These are phyloP conservation scores for Paramecium sonneborni DNA, from an alignment of 73 alveolate genomes.

Conservation along the genomic window DNA sequence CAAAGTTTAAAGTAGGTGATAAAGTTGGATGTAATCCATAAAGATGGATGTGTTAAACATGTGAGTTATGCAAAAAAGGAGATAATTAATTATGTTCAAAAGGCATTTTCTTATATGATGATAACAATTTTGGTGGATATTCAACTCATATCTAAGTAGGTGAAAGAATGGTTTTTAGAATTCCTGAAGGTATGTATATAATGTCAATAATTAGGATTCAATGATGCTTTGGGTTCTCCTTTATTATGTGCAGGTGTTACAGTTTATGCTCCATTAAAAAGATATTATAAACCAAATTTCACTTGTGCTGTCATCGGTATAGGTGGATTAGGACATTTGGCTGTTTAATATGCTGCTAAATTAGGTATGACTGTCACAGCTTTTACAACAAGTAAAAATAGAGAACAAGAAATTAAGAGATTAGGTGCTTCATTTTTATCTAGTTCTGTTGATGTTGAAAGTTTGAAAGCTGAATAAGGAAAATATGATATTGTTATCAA, in stretches of 20 bases:
- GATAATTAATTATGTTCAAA: constrained; percentile 63
- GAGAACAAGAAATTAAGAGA: constrained; percentile 64
- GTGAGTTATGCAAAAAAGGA: constrained; percentile 67
- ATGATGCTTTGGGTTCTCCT: constrained; percentile 66
- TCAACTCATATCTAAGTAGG: constrained; percentile 70
- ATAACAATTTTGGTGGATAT: constrained; percentile 75
- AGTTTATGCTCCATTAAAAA: constrained; percentile 69
- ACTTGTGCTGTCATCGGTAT: constrained; percentile 72
- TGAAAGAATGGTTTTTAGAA: constrained; percentile 65
- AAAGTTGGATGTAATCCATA: constrained; percentile 76
- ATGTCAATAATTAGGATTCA: background rate
- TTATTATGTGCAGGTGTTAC: constrained; percentile 77
- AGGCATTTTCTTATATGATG: constrained; percentile 58
- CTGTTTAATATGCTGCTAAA: constrained; percentile 71
- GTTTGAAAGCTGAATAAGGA: background rate
- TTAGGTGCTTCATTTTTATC: constrained; percentile 71
- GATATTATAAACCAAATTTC: constrained; percentile 60
- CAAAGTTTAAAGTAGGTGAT: constrained; percentile 70
- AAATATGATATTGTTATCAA: constrained; percentile 39
- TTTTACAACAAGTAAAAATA: constrained; percentile 54
- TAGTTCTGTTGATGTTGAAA: background rate
- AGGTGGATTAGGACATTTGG: constrained; percentile 82
- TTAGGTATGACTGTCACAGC: constrained; percentile 76
- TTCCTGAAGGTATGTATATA: constrained; percentile 62
- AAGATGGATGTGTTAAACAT: constrained; percentile 68